Evolutionary conservation across 441 rosid genomes (phyloP).

Genomic region (Erodium trifolium): DNA sequence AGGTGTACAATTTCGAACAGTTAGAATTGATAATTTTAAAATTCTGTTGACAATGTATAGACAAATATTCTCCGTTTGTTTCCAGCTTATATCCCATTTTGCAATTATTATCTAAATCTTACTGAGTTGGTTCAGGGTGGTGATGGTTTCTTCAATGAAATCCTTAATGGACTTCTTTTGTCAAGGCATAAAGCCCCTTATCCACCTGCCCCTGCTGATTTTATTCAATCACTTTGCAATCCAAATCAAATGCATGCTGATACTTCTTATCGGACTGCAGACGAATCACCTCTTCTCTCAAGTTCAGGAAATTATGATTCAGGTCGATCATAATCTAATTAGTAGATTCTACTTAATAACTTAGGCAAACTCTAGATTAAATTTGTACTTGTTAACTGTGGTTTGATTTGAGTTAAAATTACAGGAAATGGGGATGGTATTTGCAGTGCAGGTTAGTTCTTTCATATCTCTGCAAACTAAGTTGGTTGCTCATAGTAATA

Average conservation of each 20-base stretch:
- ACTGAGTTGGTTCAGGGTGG: slow-evolving; percentile 59
- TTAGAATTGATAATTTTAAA: too few relatives aligned
- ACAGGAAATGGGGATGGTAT: slow-evolving; percentile 38
- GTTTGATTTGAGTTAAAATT: slow-evolving; percentile 12
- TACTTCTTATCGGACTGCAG: slow-evolving; percentile 37
- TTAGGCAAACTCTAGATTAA: slow-evolving; percentile 21
- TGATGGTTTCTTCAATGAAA: slow-evolving; percentile 92
- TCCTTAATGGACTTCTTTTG: slow-evolving; percentile 80
- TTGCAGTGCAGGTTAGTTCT: slow-evolving; percentile 35
- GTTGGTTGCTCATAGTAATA: neutral
- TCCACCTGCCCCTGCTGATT: slow-evolving; percentile 72
- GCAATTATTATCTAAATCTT: slow-evolving; percentile 5
- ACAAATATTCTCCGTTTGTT: neutral
- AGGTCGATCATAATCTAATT: slow-evolving; percentile 33
- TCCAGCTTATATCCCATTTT: slow-evolving; percentile 2
- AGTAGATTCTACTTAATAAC: slow-evolving; percentile 19
- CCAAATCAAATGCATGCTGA: slow-evolving; percentile 30
- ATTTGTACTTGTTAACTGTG: slow-evolving; percentile 14
- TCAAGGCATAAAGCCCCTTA: slow-evolving; percentile 67
- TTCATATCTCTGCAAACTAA: slow-evolving; percentile 12
- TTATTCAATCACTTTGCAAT: slow-evolving; percentile 31
- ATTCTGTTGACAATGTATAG: too few relatives aligned
- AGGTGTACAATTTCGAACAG: too few relatives aligned
- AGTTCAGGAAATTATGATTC: slow-evolving; percentile 23
- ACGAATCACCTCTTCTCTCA: slow-evolving; percentile 43